Base-by-base conservation (phyloP, 1,284 basidiomycete species). In the Tylopilus sp. region DNA sequence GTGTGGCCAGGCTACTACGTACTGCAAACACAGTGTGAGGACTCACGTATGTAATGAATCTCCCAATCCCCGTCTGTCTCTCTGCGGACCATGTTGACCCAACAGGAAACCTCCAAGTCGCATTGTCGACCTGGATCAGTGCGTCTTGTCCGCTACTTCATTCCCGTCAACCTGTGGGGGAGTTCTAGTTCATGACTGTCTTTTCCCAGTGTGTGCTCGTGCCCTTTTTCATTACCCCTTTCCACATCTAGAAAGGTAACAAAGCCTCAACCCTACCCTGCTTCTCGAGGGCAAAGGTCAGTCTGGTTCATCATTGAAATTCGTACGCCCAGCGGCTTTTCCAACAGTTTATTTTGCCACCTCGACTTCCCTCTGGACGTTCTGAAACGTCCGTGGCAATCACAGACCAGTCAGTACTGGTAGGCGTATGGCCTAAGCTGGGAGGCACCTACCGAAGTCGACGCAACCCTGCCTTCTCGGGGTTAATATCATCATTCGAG, bases 41-140 rank as follows among this genome's bases (percentile, higher is more conserved):
- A n/a, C 30, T 44, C 45, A 43, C 15, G 53, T 64, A 64, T 63
- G 59, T 60, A 60, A 60, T 64, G 39, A 18, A 16, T 19, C 42
- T 26, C 6, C 29, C 42, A 3, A 29, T 46, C 34, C 29, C 48
- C 41, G 23, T 48, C 46, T 37, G 23, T 23, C 45, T 11, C 4
- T 37, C 41, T 46, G 42, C 16, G 39, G 46, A 37, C 16, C 6
- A 15, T 42, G 1, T 30, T 34, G 36, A 44, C 47, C 51, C 44
- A 44, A 37, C 42, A 51, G 57, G 59, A 40, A 56, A 45, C 45
- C 36, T 29, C 25, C 46, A 41, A 23, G 35, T 48, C 35, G 38
- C 25, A 46, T 50, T 26, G 46, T 33, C 39, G 36, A 38, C 44
- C 35, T 30, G 21, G 18, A 34, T 28, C 21, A 29, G 8, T 11